A percentile compares a stretch with the other conserved stretches of the same genome.
phyloP scores from a whole-genome alignment of 495 filamentous ascomycete species.

The Cercophora samala region DNA sequence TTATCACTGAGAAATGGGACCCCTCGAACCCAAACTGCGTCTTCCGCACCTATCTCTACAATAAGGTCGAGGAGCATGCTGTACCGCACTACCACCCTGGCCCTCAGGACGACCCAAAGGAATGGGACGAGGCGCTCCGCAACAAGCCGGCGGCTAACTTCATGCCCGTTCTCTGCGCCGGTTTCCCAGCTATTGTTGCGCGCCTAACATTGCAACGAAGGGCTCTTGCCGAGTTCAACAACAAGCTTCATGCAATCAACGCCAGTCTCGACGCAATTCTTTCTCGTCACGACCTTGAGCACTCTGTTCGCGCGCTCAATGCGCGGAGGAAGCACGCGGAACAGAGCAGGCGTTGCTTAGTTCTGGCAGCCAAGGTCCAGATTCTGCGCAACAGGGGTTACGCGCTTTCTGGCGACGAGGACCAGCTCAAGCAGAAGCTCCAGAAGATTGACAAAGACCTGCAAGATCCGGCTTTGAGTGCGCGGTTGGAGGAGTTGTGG shows the following conservation, averaged over 20 bases:
- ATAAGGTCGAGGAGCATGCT: conserved; percentile 72
- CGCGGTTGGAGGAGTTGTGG: conserved; percentile 92
- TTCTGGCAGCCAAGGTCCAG: conserved; percentile 87
- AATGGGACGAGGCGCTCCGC: conserved; percentile 90
- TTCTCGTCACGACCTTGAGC: conserved; percentile 75
- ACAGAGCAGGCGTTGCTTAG: conserved; percentile 74
- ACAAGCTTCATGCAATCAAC: conserved; percentile 89
- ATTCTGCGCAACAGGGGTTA: conserved; percentile 88
- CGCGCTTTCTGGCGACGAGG: conserved; percentile 85
- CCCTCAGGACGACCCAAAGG: conserved; percentile 70
- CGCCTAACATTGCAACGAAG: conserved; percentile 75
- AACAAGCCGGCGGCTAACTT: conserved; percentile 75
- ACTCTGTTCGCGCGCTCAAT: conserved; percentile 74
- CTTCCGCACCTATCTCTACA: conserved; percentile 93
- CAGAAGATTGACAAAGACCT: conserved; percentile 66
- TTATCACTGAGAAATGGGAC: conserved; percentile 82
- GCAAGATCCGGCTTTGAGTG: conserved; percentile 79
- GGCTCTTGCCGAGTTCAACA: conserved; percentile 67
- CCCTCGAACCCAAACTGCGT: conserved; percentile 64
- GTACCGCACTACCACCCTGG: conserved; percentile 80
- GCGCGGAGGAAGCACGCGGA: conserved; percentile 76
- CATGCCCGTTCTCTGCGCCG: conserved; percentile 63
- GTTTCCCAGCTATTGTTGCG: conserved; percentile 61
- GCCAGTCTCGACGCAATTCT: conserved; percentile 72
- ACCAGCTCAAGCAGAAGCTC: conserved; percentile 84